Evolutionary conservation across 768 basidiomycete species (phyloP).

Genomic region (Phanerochaete carnosa): DNA sequence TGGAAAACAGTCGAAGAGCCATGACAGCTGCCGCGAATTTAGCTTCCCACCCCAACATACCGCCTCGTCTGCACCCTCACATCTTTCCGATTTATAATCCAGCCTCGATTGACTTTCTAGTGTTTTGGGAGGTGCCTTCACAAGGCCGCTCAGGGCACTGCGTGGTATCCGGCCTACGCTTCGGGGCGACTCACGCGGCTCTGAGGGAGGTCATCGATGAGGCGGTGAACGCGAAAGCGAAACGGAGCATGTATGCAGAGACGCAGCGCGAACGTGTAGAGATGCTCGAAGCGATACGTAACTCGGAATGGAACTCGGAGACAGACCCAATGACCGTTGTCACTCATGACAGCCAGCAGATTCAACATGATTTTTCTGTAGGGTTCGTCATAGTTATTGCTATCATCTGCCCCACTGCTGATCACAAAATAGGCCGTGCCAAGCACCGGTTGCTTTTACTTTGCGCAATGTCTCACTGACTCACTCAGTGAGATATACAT

Average conservation of each 20-base stretch:
- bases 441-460: constrained; percentile 48
- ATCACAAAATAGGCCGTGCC: constrained; percentile 45
- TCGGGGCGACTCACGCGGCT: constrained; percentile 69
- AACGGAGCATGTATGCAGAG: constrained; percentile 89
- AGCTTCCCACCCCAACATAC: constrained; percentile 53
- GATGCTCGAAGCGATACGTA: constrained; percentile 61
- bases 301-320: constrained; percentile 76
- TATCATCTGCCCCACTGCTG: not conserved
- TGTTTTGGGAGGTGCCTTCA: constrained; percentile 73
- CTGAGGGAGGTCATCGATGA: constrained; percentile 59
- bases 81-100: constrained; percentile 86
- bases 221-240: constrained; percentile 59
- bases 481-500: constrained; percentile 51
- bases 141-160: constrained; percentile 61
- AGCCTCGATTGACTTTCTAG: constrained; percentile 60
- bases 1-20: constrained; percentile 48
- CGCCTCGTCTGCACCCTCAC: constrained; percentile 41
- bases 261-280: constrained; percentile 71
- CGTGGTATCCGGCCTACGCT: constrained; percentile 50
- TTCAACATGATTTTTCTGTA: constrained; percentile 61
- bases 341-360: constrained; percentile 38
- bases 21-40: constrained; percentile 32
- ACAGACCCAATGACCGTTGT: constrained; percentile 67
- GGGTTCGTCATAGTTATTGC: constrained; percentile 52
- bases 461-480: constrained; percentile 74